Conservation (phyloP, 768 basidiomycete species). For the Agaricus blazei region DNA sequence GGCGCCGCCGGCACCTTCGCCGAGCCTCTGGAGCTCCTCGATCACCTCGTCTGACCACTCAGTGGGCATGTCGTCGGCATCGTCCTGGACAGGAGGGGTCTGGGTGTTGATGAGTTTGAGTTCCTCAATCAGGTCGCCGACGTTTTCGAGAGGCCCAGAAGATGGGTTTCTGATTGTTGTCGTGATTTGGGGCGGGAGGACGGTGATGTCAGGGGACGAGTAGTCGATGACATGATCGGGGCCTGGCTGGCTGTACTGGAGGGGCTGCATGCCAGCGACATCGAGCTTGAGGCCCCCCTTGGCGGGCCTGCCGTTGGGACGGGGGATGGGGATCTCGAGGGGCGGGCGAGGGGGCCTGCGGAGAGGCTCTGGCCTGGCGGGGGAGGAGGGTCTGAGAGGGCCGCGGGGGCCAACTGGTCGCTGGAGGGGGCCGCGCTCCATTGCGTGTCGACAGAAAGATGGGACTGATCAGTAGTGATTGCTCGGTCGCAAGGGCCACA, state of each 20-base stretch:
- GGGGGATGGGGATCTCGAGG: neutral
- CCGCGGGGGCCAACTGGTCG: conserved; percentile 53
- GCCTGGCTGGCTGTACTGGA: conserved; percentile 2
- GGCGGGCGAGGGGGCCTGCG: neutral
- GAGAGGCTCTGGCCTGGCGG: neutral
- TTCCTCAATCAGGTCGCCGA: conserved; percentile 32
- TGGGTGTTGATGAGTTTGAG: conserved; percentile 21
- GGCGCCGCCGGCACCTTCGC: conserved; percentile 95
- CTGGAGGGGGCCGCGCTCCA: conserved; percentile 19
- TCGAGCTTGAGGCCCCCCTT: neutral
- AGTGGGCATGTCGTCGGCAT: conserved; percentile 16
- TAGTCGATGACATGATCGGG: conserved; percentile 3
- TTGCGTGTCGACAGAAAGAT: conserved; percentile 19
- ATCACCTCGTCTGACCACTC: conserved; percentile 68
- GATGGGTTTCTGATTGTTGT: conserved; percentile 23
- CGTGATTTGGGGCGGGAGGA: conserved; percentile 17
- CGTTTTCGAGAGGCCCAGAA: conserved; percentile 30
- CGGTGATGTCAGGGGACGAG: conserved; percentile 5
- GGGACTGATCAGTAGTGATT: conserved; percentile 23
- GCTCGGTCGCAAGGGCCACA: conserved; percentile 15
- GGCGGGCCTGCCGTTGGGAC: neutral
- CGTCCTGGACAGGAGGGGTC: conserved; percentile 18
- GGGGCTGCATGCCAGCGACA: neutral
- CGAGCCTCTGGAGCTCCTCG: conserved; percentile 73
- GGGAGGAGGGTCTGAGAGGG: conserved; percentile 22